phyloP scores from a whole-genome alignment of 441 rosid genomes.

The Arabidopsis hybrid region DNA sequence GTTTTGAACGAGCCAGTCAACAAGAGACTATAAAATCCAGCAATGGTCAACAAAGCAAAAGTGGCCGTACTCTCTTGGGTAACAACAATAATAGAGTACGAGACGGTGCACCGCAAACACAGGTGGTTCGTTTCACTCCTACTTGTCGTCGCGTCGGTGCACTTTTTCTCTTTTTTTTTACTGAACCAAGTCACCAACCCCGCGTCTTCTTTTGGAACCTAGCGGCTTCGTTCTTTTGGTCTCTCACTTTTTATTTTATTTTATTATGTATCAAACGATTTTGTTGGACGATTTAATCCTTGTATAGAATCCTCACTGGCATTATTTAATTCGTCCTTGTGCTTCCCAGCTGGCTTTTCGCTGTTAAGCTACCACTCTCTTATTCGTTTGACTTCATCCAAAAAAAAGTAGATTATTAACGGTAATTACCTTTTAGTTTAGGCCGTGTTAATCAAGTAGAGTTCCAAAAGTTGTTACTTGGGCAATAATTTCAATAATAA shows the following conservation, averaged over 20 bases:
- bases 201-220: constrained; percentile 40
- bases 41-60: constrained; percentile 42
- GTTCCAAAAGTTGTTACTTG: neutral
- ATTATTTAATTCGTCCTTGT: constrained; percentile 40
- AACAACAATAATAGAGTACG: constrained; percentile 18
- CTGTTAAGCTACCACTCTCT: constrained; percentile 38
- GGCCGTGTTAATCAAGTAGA: neutral
- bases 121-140: constrained; percentile 36
- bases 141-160: constrained; percentile 52
- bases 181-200: constrained; percentile 35
- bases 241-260: neutral
- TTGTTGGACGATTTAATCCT: constrained; percentile 12
- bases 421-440: neutral
- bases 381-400: constrained; percentile 35
- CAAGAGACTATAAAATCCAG: constrained; percentile 30
- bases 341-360: constrained; percentile 39
- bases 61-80: constrained; percentile 40
- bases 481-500: neutral
- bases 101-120: constrained; percentile 40
- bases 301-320: constrained; percentile 34
- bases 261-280: too few species aligned
- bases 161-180: constrained; percentile 30
- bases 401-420: neutral
- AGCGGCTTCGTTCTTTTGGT: constrained; percentile 10
- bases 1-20: constrained; percentile 27